Percentiles rank a stretch among this genome's conserved stretches.
These are phyloP conservation scores for Hypoxylon sp. DNA, from an alignment of 2,329 filamentous ascomycete genomes.

Conservation along the genomic window DNA sequence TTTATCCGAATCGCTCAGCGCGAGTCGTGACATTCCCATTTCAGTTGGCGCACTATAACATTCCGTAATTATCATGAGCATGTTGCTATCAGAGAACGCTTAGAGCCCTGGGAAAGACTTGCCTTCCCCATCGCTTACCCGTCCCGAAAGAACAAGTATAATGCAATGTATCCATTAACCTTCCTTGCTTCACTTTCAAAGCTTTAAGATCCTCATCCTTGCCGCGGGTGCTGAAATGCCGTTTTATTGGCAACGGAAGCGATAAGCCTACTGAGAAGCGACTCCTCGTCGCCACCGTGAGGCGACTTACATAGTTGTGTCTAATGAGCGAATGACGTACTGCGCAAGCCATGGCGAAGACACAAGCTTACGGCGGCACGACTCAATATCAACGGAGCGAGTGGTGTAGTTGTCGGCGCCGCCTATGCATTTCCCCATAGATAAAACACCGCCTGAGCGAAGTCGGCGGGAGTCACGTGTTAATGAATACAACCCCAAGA, in stretches of 20 bases:
- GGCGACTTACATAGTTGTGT: conserved; percentile 1
- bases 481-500: background rate
- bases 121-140: conserved; percentile 77
- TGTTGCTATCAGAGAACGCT: background rate
- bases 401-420: background rate
- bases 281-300: conserved; percentile 5
- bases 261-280: background rate
- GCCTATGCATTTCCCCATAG: background rate
- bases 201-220: conserved; percentile 28
- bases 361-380: background rate
- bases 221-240: conserved; percentile 29
- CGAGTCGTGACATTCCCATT: conserved; percentile 82
- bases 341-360: conserved; percentile 23
- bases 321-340: conserved; percentile 4
- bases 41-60: conserved; percentile 66
- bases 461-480: conserved; percentile 21
- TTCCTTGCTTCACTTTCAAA: conserved; percentile 70
- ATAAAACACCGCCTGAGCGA: conserved; percentile 6
- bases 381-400: background rate
- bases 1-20: conserved; percentile 80
- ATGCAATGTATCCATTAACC: conserved; percentile 75
- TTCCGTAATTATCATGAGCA: conserved; percentile 33
- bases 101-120: conserved; percentile 44
- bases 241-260: conserved; percentile 7
- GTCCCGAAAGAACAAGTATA: conserved; percentile 76